Percentiles rank a stretch among this genome's conserved stretches.
Conservation (phyloP, 1,284 basidiomycete genomes). For the Trametes sp. region DNA sequence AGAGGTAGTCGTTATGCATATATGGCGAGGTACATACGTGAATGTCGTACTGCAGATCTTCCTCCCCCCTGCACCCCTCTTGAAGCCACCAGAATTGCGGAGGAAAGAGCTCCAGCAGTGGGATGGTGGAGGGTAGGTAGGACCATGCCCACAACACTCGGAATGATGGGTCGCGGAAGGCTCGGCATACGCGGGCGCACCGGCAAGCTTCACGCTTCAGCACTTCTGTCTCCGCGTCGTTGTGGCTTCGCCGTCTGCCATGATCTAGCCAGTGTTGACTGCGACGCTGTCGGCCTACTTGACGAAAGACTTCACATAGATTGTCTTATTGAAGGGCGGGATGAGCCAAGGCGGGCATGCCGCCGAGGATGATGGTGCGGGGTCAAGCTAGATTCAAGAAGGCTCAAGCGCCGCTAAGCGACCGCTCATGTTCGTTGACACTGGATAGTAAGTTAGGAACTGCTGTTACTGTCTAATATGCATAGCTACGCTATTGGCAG, state of each 20-base stretch:
- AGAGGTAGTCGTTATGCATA: neutral
- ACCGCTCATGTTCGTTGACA: no score
- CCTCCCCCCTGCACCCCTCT: neutral
- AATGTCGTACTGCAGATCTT: neutral
- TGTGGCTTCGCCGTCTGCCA: neutral
- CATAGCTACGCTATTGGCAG: no score
- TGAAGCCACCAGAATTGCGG: neutral
- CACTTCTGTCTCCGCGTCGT: neutral
- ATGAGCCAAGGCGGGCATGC: neutral
- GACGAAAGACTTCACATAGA: neutral
- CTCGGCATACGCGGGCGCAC: neutral
- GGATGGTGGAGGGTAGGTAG: neutral
- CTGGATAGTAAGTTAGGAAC: no score
- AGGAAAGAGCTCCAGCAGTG: neutral
- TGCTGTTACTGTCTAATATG: no score
- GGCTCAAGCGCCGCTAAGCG: no score
- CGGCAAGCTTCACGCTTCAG: no score
- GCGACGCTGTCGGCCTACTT: neutral
- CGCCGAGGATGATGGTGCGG: neutral
- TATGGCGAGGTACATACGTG: neutral
- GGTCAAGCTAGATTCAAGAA: neutral
- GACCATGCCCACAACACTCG: neutral
- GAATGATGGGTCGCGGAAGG: neutral
- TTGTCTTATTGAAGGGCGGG: neutral
- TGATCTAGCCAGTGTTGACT: neutral